phyloP scores from a whole-genome alignment of 345 rosid genomes.

The Excoecaria cochinchinensis region DNA sequence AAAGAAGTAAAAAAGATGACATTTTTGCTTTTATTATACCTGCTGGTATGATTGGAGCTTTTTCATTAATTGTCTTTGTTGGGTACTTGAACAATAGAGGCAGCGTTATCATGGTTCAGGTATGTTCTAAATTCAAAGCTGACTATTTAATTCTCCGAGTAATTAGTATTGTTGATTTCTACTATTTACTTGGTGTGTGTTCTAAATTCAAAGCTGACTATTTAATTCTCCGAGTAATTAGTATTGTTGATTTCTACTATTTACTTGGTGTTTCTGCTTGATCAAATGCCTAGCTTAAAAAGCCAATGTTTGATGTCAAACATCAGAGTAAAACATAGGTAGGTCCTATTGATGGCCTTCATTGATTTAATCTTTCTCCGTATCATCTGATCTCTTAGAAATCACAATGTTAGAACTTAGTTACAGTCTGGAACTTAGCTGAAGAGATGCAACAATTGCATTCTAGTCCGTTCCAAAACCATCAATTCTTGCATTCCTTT shows the following conservation, averaged over 20 bases:
- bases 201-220: not conserved
- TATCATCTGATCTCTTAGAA: not conserved
- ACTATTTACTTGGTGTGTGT: too few relatives aligned
- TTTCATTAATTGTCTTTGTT: constrained; percentile 5
- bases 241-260: not conserved
- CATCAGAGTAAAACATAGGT: too few relatives aligned
- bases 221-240: not conserved
- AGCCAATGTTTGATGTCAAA: not conserved
- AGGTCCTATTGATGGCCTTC: not conserved
- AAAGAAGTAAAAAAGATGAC: not conserved
- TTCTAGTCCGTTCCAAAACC: not conserved
- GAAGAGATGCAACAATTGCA: not conserved
- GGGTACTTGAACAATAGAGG: not conserved
- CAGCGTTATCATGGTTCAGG: constrained; percentile 19
- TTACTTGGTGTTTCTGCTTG: not conserved
- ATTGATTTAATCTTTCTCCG: not conserved
- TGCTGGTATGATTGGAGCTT: not conserved
- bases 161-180: too few relatives aligned
- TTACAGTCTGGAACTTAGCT: not conserved
- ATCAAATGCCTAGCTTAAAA: not conserved
- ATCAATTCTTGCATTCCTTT: not conserved
- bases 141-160: too few relatives aligned
- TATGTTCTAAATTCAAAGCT: not conserved
- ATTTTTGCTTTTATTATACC: not conserved
- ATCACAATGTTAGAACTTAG: not conserved